Percentiles rank a stretch among this genome's conserved stretches.
Conservation (phyloP, 768 basidiomycete species). For the Strobilomyces echinocephalus region DNA sequence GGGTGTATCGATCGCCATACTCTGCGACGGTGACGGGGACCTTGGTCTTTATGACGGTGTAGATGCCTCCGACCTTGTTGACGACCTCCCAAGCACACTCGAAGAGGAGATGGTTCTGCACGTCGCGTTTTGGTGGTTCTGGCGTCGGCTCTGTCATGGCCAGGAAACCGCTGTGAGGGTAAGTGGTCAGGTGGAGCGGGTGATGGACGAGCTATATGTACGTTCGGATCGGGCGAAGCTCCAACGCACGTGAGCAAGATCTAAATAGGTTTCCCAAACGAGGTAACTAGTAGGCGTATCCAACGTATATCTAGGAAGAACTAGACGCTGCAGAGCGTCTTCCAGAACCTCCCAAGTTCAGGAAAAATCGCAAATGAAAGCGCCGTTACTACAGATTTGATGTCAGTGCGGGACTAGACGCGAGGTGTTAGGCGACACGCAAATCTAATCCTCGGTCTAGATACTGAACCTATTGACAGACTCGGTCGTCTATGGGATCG, state of each 20-base stretch:
- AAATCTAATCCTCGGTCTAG: conserved; percentile 81
- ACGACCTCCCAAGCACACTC: conserved; percentile 98
- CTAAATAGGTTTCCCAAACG: conserved; percentile 13
- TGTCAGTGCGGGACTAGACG: conserved; percentile 15
- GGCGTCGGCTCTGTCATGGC: conserved; percentile 18
- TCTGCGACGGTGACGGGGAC: conserved; percentile 97
- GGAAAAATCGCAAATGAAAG: conserved; percentile 32
- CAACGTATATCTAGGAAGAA: neutral
- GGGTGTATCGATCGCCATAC: conserved; percentile 90
- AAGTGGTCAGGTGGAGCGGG: neutral
- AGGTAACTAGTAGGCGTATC: conserved; percentile 24
- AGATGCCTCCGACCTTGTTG: conserved; percentile 98
- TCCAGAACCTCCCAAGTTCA: conserved; percentile 7
- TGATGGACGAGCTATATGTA: neutral
- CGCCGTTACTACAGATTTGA: conserved; percentile 39
- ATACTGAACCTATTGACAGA: conserved; percentile 62
- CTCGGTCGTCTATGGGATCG: conserved; percentile 32
- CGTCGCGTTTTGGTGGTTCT: conserved; percentile 52
- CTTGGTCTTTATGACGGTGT: conserved; percentile 99
- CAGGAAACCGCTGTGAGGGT: conserved; percentile 1
- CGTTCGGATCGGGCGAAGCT: neutral
- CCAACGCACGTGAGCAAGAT: conserved; percentile 19
- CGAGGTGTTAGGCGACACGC: conserved; percentile 3
- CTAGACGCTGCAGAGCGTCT: neutral
- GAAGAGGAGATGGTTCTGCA: conserved; percentile 78